Evolutionary conservation across 164 flowering plant genomes (phyloP).

Genomic region (Taxillus chinensis): DNA sequence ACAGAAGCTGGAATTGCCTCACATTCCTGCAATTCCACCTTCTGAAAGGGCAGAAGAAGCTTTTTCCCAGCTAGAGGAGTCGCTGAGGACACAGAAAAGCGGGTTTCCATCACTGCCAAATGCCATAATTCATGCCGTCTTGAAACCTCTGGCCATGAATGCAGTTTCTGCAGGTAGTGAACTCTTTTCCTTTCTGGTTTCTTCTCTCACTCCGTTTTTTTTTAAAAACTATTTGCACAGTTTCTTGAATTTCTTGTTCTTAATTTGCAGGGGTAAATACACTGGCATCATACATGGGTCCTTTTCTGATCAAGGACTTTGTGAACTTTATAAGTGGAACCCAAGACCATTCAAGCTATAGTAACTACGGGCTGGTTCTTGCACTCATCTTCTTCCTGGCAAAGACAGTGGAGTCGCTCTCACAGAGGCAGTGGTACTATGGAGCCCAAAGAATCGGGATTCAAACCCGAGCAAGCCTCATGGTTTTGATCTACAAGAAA

Average conservation of each 20-base stretch:
- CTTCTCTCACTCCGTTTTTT: background rate
- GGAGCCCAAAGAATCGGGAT: conserved; percentile 69
- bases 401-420: conserved; percentile 66
- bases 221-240: background rate
- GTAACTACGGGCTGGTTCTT: conserved; percentile 44
- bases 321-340: conserved; percentile 45
- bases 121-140: conserved; percentile 31
- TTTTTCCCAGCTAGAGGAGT: conserved; percentile 36
- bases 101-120: conserved; percentile 29
- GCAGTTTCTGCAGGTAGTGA: conserved; percentile 66
- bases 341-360: conserved; percentile 28
- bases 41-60: conserved; percentile 53
- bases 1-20: conserved; percentile 36
- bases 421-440: conserved; percentile 82
- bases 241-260: background rate
- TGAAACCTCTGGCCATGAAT: conserved; percentile 53
- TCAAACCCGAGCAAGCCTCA: conserved; percentile 53
- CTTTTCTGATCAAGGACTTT: conserved; percentile 55
- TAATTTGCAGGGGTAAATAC: conserved; percentile 51
- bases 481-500: conserved; percentile 45
- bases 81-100: conserved; percentile 31
- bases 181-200: background rate
- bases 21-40: conserved; percentile 53
- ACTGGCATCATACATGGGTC: conserved; percentile 72
- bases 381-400: conserved; percentile 52